These are phyloP conservation scores for Aristolochia fimbriata DNA, from an alignment of 164 flowering plant species.

Conservation along the genomic window DNA sequence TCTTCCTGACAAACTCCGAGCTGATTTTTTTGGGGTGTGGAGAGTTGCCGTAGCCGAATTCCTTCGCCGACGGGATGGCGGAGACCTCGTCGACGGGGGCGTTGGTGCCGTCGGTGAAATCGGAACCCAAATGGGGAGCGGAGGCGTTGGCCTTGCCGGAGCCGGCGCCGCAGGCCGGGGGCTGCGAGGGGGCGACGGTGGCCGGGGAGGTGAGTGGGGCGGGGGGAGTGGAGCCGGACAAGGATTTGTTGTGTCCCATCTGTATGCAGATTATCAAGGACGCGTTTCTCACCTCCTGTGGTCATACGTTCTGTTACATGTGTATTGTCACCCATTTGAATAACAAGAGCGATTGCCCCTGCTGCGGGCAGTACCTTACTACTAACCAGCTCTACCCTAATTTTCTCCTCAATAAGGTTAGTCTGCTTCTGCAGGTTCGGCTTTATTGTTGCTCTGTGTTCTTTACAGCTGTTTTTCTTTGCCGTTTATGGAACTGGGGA, in stretches of 20 bases:
- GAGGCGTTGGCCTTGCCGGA: conserved; percentile 1
- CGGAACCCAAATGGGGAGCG: conserved; percentile 20
- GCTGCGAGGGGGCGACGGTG: conserved; percentile 1
- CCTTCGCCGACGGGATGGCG: conserved; percentile 6
- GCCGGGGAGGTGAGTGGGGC: conserved; percentile 5
- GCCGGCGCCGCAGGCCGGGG: conserved; percentile 1
- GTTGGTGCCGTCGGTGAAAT: conserved; percentile 53
- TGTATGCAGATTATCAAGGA: conserved; percentile 95
- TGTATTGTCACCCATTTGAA: conserved; percentile 84
- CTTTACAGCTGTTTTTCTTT: too few relatives aligned
- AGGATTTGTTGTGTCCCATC: conserved; percentile 78
- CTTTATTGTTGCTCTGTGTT: too few relatives aligned
- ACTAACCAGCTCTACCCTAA: conserved; percentile 69
- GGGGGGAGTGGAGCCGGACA: conserved; percentile 39
- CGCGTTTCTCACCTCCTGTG: conserved; percentile 87
- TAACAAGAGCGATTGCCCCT: conserved; percentile 90
- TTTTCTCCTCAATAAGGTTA: conserved; percentile 77
- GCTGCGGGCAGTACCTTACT: conserved; percentile 67
- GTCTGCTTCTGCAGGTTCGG: neutral
- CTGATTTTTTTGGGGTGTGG: too few relatives aligned
- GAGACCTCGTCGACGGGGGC: conserved; percentile 42
- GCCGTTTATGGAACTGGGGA: too few relatives aligned
- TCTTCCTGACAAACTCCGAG: too few relatives aligned
- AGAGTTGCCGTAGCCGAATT: too few relatives aligned
- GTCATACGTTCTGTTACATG: conserved; percentile 97